Base-by-base conservation (phyloP, 78 protist species). In the Ministeria vibrans region DNA sequence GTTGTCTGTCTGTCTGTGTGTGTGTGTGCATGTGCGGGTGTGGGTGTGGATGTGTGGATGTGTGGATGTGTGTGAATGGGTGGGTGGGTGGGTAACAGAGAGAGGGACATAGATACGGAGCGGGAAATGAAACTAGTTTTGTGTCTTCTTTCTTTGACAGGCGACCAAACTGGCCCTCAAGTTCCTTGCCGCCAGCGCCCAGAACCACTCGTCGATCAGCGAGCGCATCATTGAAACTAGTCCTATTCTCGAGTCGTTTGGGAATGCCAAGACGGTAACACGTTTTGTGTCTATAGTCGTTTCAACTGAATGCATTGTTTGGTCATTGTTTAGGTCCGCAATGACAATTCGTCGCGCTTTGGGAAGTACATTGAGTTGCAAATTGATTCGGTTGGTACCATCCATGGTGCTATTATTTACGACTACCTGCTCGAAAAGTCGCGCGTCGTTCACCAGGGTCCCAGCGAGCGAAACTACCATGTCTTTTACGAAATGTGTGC, bases 201-300 rank as follows among this genome's bases (percentile, higher is more conserved):
- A n/a, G n/a, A n/a, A n/a, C n/a, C n/a, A n/a, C n/a, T n/a, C n/a
- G n/a, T n/a, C n/a, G 30, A 86, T 93, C 6, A 77, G 86, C 73
- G 73, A 46, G 44, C 82, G 82, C 39, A 75, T 93, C 62, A 45
- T 90, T 36, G 73, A 62, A 11, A 1, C 76, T 34, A 85, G 85
- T 66, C 88, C 88, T 9, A 1, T 85, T 7, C 77, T 89, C 6
- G 96, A 93, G 80, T 84, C 94, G 18, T 93, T 92, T 15, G 95
- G 98, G 28, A 94, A 95, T 82, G 98, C 98, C 41, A 93, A 92
- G 82, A 95, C 98, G 30, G 2, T 55, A n/a, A n/a, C n/a, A n/a
- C n/a, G n/a, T n/a, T n/a, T n/a, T n/a, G n/a, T n/a, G n/a, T n/a
- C n/a, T n/a, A n/a, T n/a, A n/a, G n/a, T n/a, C n/a, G n/a, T n/a